Evolutionary conservation across 1,284 basidiomycete genomes (phyloP).

Genomic region (Trichosporon sp.): DNA sequence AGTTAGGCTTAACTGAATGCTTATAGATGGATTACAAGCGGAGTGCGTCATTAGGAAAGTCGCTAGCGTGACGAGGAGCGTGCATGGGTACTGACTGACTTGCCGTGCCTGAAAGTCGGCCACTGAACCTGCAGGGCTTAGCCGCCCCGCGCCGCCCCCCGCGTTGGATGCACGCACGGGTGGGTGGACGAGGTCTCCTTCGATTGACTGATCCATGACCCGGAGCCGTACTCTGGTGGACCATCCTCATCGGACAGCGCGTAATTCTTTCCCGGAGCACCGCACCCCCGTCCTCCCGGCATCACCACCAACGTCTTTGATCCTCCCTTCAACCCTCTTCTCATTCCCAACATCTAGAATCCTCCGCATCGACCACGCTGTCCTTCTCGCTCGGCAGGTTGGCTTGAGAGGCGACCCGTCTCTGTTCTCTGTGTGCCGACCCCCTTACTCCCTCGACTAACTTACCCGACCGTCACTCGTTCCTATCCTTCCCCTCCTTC

Average conservation of each 20-base stretch:
- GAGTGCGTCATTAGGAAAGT: not conserved
- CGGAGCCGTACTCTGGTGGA: too few species aligned
- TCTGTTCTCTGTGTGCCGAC: not conserved
- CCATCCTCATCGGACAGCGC: too few species aligned
- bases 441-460: not conserved
- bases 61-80: not conserved
- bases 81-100: not conserved
- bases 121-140: not conserved
- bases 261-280: too few species aligned
- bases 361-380: not conserved
- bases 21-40: not conserved
- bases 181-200: too few species aligned
- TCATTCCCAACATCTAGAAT: not conserved
- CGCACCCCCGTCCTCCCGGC: too few species aligned
- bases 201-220: too few species aligned
- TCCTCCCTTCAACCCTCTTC: not conserved
- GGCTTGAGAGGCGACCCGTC: too few species aligned
- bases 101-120: not conserved
- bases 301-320: not conserved
- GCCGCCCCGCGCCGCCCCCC: not conserved
- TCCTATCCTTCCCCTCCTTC: not conserved
- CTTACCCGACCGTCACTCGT: not conserved
- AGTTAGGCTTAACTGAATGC: too few species aligned
- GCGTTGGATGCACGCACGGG: too few species aligned
- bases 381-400: too few species aligned